Percentiles rank a stretch among this genome's conserved stretches.
Evolutionary conservation across 768 basidiomycete genomes (phyloP).

Genomic region (Pleurotus citrinopileatus): DNA sequence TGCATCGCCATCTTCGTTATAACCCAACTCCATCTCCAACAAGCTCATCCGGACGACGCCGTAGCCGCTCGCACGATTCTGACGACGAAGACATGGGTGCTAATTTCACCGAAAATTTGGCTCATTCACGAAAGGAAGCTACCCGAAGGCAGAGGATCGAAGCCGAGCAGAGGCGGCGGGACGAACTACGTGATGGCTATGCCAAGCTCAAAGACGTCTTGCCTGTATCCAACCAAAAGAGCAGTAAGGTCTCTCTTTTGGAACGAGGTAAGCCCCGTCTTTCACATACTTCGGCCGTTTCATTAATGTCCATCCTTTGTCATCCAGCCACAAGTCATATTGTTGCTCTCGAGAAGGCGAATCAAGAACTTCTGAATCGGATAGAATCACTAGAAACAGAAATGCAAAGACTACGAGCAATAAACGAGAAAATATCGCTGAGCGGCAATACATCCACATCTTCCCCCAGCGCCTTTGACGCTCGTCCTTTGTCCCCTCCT

Average conservation of each 20-base stretch:
- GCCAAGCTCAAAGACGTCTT: slow-evolving; percentile 84
- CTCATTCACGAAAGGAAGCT: slow-evolving; percentile 78
- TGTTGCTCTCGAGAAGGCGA: slow-evolving; percentile 65
- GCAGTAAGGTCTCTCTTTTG: slow-evolving; percentile 84
- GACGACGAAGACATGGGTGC: slow-evolving; percentile 75
- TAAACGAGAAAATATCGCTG: slow-evolving; percentile 85
- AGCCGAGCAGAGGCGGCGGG: slow-evolving; percentile 85
- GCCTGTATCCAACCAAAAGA: slow-evolving; percentile 86
- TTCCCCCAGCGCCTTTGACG: slow-evolving; percentile 49
- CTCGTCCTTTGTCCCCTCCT: slow-evolving; percentile 63
- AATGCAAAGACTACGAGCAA: slow-evolving; percentile 62
- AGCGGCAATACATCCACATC: slow-evolving; percentile 48
- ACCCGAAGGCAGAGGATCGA: slow-evolving; percentile 83
- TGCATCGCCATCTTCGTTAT: slow-evolving; percentile 72
- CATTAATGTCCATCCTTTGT: slow-evolving; percentile 12
- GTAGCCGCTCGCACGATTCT: slow-evolving; percentile 73
- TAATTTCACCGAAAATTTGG: slow-evolving; percentile 66
- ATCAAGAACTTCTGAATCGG: slow-evolving; percentile 68
- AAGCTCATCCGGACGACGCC: slow-evolving; percentile 67
- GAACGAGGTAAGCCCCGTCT: slow-evolving; percentile 66
- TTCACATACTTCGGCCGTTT: slow-evolving; percentile 5
- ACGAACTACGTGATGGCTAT: slow-evolving; percentile 89
- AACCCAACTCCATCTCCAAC: slow-evolving; percentile 82
- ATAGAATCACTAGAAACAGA: slow-evolving; percentile 66
- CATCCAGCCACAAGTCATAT: slow-evolving; percentile 77